Evolutionary conservation across 345 rosid genomes (phyloP).

Genomic region (Kernera saxatilis): DNA sequence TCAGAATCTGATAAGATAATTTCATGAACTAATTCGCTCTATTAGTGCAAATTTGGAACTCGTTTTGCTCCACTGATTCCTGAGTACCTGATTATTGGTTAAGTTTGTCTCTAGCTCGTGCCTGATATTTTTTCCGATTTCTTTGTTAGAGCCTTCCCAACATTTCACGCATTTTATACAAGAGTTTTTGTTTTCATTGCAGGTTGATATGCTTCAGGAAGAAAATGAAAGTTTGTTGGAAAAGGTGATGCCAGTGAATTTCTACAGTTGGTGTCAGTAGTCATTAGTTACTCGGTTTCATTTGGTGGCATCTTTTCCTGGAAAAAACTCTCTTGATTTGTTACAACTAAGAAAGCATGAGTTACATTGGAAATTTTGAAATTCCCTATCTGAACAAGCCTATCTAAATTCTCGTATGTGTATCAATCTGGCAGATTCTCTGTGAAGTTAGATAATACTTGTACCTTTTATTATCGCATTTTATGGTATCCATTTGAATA

Average conservation of each 20-base stretch:
- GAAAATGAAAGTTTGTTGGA: constrained; percentile 57
- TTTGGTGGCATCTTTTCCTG: neutral
- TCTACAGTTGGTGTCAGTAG: constrained; percentile 10
- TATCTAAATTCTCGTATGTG: neutral
- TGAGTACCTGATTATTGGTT: neutral
- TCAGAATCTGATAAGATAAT: neutral
- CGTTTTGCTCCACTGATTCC: neutral
- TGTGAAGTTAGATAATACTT: neutral
- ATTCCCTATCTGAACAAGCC: neutral
- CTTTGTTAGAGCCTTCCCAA: neutral
- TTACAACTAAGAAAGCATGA: neutral
- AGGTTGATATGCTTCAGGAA: constrained; percentile 77
- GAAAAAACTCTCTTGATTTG: neutral
- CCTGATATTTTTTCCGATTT: neutral
- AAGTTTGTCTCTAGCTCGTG: neutral
- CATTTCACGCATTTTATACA: neutral
- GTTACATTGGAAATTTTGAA: neutral
- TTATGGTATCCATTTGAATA: neutral
- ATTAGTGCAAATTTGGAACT: neutral
- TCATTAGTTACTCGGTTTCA: constrained; percentile 2
- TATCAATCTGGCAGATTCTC: neutral
- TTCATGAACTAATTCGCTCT: neutral
- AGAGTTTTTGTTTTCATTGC: constrained; percentile 29
- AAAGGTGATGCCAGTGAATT: constrained; percentile 45
- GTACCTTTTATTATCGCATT: neutral